Evolutionary conservation across 2,329 filamentous ascomycete species (phyloP), one percentile per base, ranked within the genome.

Genomic region (Xylariales sp.): DNA sequence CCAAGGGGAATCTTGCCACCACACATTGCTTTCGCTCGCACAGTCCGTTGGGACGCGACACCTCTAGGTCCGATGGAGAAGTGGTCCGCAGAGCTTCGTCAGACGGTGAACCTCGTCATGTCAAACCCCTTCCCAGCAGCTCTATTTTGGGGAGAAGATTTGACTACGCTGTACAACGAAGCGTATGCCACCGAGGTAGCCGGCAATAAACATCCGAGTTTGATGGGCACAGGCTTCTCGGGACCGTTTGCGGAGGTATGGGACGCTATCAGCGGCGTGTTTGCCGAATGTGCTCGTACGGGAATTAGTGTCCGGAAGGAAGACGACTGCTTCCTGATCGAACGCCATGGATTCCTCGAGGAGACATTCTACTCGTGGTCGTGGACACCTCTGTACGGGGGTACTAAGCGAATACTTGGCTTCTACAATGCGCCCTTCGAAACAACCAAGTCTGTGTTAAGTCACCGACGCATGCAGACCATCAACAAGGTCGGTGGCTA

Each of bases 141-240:
- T 2, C 69, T 80, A 59, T 82, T 82, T 51, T 82, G 78, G 78
- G 78, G 78, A 2, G 66, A 65, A 12, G 78, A 82, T 22, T 62
- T 81, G 37, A 73, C 80, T 3, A 76, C 78, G 39, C 72, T 83
- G 3, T 83, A 83, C 58, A 83, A 83, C 43, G 78, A 82, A 53
- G 72, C 77, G 0, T 82, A 65, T 25, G 60, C 80, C 35, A 58
- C 64, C 29, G 56, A 73, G 28, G 68, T 82, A 4, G 78, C 78
- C 6, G 80, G 79, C 3, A 36, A 43, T 31, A 46, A 46, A 31
- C 79, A 83, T 46, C 79, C 79, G 0, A 57, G 56, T 1, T 59
- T 83, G 18, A 80, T 84, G 69, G 80, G 80, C 0, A 73, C 74
- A 28, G 73, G 64, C 18, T 59, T 82, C 51, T 68, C 66, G 7